Evolutionary conservation across 352 stramenopile genomes (phyloP), one percentile per base, ranked within the genome.

Genomic region (Globisporangium mamillatum): DNA sequence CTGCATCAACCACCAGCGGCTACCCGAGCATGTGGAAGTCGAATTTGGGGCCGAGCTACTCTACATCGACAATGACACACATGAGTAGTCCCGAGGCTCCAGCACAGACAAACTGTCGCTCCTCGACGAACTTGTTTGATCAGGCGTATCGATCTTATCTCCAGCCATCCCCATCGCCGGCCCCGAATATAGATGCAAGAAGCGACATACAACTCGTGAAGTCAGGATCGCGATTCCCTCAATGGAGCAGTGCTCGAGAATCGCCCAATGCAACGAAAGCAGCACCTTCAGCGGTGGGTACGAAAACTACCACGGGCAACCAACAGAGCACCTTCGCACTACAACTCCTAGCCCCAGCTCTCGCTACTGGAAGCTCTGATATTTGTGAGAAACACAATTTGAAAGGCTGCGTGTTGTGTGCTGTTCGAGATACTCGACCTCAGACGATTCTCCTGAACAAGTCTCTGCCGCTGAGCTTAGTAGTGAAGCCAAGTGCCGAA

Each of bases 341-440:
- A 16, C 34, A 4, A n/a, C 12, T 24, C 25, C 25, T 8, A n/a
- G n/a, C 7, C 36, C 14, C 64, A 63, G 44, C 36, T n/a, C 1
- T 32, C 14, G 25, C 22, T 20, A 10, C 5, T 22, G 38, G n/a
- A 48, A 53, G 12, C 34, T 29, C 38, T 16, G 52, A 63, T 16
- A 2, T 24, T 1, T 90, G 84, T 16, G 48, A 41, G 9, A 90
- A 89, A 36, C 86, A 94, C 67, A 86, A 77, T 20, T 72, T 92
- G 3, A 76, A 81, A 16, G 80, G 78, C 1, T 94, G 86, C 34
- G 81, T 94, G 32, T 50, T 94, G 4, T 94, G 86, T 71, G 72
- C 76, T 0, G 73, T 77, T 0, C 76, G 69, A 24, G 73, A 64
- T n/a, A 24, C n/a, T 25, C 61, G 67, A 20, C 25, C 32, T 7